These are phyloP conservation scores for Ceratocystis smalleyi DNA, from an alignment of 2,329 filamentous ascomycete species.

Conservation along the genomic window DNA sequence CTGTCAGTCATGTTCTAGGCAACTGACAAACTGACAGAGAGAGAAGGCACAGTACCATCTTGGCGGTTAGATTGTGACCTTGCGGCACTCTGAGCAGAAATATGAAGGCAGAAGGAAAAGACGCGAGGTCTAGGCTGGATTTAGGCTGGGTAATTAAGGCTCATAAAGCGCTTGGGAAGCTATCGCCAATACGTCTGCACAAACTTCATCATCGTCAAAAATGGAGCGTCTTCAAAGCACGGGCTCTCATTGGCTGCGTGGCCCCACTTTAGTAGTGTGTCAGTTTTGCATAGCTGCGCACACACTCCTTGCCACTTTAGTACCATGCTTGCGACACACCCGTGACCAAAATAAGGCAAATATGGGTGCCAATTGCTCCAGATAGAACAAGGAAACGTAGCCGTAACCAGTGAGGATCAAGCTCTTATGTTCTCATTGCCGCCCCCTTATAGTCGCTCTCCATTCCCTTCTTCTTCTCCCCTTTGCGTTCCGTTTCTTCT, in stretches of 20 bases:
- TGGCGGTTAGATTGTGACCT: constrained; percentile 7
- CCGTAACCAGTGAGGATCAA: constrained; percentile 9
- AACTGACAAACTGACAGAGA: neutral
- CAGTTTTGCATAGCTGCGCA: neutral
- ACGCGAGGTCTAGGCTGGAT: neutral
- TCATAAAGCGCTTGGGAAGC: neutral
- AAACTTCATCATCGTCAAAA: constrained; percentile 8
- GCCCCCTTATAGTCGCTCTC: constrained; percentile 16
- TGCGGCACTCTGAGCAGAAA: neutral
- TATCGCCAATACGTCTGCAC: neutral
- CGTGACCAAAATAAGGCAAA: too few species aligned
- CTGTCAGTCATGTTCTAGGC: constrained; percentile 3
- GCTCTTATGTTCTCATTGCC: neutral
- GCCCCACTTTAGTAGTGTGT: neutral
- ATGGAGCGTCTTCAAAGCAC: neutral
- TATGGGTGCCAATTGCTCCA: neutral
- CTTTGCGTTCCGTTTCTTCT: neutral
- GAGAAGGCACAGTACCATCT: constrained; percentile 9
- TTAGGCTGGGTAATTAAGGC: neutral
- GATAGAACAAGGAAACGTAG: constrained; percentile 14
- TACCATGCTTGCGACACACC: neutral
- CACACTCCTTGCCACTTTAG: neutral
- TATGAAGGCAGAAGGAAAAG: neutral
- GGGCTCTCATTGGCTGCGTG: constrained; percentile 3
- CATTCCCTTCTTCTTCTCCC: constrained; percentile 7